These are phyloP conservation scores for Ceriops zippeliana DNA, from an alignment of 345 rosid species.

Conservation along the genomic window DNA sequence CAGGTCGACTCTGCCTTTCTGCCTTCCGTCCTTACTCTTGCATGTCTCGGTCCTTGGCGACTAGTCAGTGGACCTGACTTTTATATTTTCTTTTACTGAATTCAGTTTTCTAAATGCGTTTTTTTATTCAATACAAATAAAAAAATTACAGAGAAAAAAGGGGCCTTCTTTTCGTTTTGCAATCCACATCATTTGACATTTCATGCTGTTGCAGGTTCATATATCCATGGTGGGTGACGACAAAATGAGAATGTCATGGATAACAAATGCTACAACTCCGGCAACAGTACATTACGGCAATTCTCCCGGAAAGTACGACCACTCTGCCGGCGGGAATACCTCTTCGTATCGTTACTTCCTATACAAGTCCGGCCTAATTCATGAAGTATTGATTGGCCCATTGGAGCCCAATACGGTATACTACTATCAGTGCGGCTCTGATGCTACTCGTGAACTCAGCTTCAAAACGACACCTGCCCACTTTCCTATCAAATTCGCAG, in stretches of 20 bases:
- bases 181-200: neutral
- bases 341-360: constrained; percentile 38
- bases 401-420: constrained; percentile 51
- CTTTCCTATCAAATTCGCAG: constrained; percentile 56
- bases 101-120: too few species aligned
- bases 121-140: neutral
- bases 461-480: constrained; percentile 64
- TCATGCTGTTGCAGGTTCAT: constrained; percentile 50
- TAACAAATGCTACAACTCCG: constrained; percentile 30
- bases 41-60: too few species aligned
- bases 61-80: too few species aligned
- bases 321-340: constrained; percentile 38
- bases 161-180: too few species aligned
- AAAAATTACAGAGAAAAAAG: neutral
- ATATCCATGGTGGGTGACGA: constrained; percentile 57
- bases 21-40: too few species aligned
- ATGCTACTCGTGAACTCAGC: constrained; percentile 37
- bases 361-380: constrained; percentile 57
- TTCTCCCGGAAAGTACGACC: constrained; percentile 30
- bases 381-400: constrained; percentile 64
- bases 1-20: too few species aligned
- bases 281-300: constrained; percentile 57
- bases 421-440: constrained; percentile 54
- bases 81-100: too few species aligned
- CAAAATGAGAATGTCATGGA: constrained; percentile 75